Evolutionary conservation across 805 yeast genomes (phyloP), one percentile per base, ranked within the genome.

Genomic region (Barnettozyma sucrosica): DNA sequence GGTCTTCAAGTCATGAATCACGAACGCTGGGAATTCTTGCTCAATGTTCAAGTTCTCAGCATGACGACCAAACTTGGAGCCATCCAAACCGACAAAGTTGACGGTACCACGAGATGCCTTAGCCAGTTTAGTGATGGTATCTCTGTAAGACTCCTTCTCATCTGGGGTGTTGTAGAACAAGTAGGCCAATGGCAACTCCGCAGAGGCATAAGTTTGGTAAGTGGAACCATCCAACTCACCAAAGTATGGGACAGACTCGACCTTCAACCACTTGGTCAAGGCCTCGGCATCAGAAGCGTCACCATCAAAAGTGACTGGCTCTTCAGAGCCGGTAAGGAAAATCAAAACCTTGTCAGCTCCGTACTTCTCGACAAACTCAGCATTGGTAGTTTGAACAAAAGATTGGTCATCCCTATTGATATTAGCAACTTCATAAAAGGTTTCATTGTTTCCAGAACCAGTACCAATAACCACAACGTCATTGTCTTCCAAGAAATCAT

Each of bases 71-170:
- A 71, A 93, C 60, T 71, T 71, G 47, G 73, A 62, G 49, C 96
- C 95, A 61, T 92, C 90, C 59, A 93, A 74, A 68, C 92, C 95
- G 55, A 86, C 97, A 67, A 93, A 83, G 73, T 85, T 87, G 56
- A 89, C 67, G 63, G 79, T 76, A 53, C 96, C 96, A 73, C 88
- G 80, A 70, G 77, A 74, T 64, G 78, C 70, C 71, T 83, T 82
- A 60, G 92, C 95, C 61, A 85, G 70, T 47, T 80, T 76, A 51
- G 64, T 69, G 59, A 90, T 75, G 45, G 71, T 63, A 39, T 72
- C 71, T 42, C 70, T 69, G 55, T 79, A 76, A 33, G 71, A 75
- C 34, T 68, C 78, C 65, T 83, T 81, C 70, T 87, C 83, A 54
- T 81, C 86, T 43, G 76, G 76, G 43, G 75, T 69, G 57, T 77